Base-by-base conservation (phyloP, 202 grass and related monocot species). In the Hordeum pubiflorum region DNA sequence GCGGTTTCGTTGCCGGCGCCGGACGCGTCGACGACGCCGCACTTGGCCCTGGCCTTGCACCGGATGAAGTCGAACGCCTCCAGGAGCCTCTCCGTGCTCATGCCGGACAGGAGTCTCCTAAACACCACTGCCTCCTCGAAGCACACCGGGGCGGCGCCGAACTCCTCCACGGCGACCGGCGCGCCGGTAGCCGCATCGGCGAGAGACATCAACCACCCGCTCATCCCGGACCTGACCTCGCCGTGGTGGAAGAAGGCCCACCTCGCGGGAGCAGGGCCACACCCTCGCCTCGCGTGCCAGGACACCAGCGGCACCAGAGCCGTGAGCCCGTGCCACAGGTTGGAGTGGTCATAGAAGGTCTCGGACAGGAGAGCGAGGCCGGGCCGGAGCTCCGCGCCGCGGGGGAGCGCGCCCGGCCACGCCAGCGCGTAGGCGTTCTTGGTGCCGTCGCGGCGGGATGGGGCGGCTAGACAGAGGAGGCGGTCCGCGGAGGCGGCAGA, bases 241-340 rank as follows among this genome's bases (percentile, higher is more conserved):
- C 83, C 87, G 57, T 89, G 78, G 65, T 90, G 93, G 62, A 92
- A 92, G 72, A 96, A 74, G 62, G 82, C 82, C 92, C 85, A 94
- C 56, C 92, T 79, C 8, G 75, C 70, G 0, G 92, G 89, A n/a
- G 58, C 54, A 24, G 24, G 0, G 12, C 48, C 27, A 27, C 92
- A 94, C 6, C 54, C 65, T 20, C 36, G 46, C 56, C 89, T 70
- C 82, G 26, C 77, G 76, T 94, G 84, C 92, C 84, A 91, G 44
- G 87, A 81, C 43, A 76, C 82, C 58, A 89, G 83, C 15, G 92
- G 92, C 33, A 89, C 7, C 9, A 91, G 6, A 7, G 87, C 40
- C 2, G 74, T 64, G 65, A 89, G 38, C 26, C 92, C 92, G 4
- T 92, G 89, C 87, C 89, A 94, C 29, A 94, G 44, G 75, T 94